Evolutionary conservation across 1,139 yeast species (phyloP).

Genomic region (Maudiozyma humilis): DNA sequence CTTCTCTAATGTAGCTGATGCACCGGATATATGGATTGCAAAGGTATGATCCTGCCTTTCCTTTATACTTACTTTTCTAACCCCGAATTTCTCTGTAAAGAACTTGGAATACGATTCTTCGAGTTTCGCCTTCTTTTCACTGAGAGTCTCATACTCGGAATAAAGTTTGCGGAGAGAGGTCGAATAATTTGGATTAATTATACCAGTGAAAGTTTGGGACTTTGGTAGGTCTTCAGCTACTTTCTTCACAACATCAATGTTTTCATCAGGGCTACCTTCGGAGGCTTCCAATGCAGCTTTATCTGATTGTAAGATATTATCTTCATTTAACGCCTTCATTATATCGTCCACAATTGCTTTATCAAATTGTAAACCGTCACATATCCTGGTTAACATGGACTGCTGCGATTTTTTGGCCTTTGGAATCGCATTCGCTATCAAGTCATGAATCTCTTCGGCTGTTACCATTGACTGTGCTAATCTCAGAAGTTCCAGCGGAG

Average conservation of each 20-base stretch:
- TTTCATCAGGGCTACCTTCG: conserved; percentile 10
- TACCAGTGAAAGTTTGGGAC: background rate
- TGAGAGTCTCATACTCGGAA: conserved; percentile 18
- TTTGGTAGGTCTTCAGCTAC: conserved; percentile 1
- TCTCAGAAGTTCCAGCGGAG: conserved; percentile 39
- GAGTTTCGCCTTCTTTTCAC: conserved; percentile 19
- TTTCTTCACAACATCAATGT: conserved; percentile 8
- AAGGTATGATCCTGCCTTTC: conserved; percentile 24
- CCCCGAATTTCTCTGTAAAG: conserved; percentile 18
- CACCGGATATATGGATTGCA: conserved; percentile 23
- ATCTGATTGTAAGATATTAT: conserved; percentile 12
- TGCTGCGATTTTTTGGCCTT: conserved; percentile 5
- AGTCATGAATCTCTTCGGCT: conserved; percentile 14
- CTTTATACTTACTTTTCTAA: conserved; percentile 19
- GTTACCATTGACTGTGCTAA: conserved; percentile 36
- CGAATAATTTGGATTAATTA: conserved; percentile 17
- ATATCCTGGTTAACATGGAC: conserved; percentile 9
- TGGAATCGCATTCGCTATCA: conserved; percentile 7
- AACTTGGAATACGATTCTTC: conserved; percentile 16
- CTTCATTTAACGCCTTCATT: conserved; percentile 20
- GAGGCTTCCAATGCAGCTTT: conserved; percentile 8
- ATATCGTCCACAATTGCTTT: conserved; percentile 17
- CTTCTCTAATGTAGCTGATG: conserved; percentile 15
- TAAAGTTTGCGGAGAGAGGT: conserved; percentile 15
- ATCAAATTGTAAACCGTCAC: conserved; percentile 15